Evolutionary conservation across 129 eudicot species (phyloP), one percentile per base, ranked within the genome.

Genomic region (Flaveria linearis): DNA sequence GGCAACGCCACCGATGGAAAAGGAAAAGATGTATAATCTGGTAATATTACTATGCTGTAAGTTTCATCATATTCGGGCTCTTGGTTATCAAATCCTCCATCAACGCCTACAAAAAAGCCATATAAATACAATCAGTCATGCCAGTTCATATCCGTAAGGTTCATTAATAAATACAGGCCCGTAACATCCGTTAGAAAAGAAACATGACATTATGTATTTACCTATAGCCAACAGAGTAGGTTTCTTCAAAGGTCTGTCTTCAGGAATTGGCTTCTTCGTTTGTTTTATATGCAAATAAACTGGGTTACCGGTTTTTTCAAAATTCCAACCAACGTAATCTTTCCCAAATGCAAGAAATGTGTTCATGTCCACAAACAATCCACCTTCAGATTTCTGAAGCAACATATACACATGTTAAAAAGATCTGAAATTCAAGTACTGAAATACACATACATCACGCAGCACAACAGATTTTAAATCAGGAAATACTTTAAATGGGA

Each of bases 161-260:
- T 26, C 28, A 22, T 5, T 55, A 36, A 13, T 26, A 26, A 47
- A 9, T 43, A 18, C 15, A 62, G 26, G 46, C 15, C 49, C 6
- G 12, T 47, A 43, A 10, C 11, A 1, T 43, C 55, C 11, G 6
- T 4, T 36, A n/a, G 3, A 9, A 17, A 46, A 9, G 46, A 28
- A 46, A 25, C 25, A 3, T 9, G 66, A 72, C 5, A 60, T 5
- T 11, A 61, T 23, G 42, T 14, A 50, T 57, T 36, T 87, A 94
- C 98, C 98, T 80, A 94, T 94, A 15, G 97, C 98, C 84, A 94
- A 76, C 28, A 88, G 88, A 41, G 98, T 93, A 14, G 98, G 98
- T 76, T 93, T 93, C 89, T 93, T 93, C 63, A 84, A 79, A 66
- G 97, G 98, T 79, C 97, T 84, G 58, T 94, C 97, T 83, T 94